Conservation (phyloP, 495 filamentous ascomycete species). For the Trichoderma virens region DNA sequence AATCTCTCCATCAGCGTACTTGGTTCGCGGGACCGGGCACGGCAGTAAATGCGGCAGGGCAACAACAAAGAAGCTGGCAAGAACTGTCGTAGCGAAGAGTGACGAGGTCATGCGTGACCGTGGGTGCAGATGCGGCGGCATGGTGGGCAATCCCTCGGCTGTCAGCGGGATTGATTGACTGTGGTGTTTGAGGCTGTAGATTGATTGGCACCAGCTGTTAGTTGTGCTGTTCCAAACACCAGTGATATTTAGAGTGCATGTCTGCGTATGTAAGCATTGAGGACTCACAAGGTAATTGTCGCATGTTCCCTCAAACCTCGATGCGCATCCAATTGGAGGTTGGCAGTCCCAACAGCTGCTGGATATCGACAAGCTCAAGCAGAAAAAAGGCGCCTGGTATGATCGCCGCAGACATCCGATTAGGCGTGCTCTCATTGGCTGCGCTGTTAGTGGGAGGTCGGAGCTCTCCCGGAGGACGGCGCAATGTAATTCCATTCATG, state of each 20-base stretch:
- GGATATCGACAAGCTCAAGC: not conserved
- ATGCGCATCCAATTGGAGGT: conserved; percentile 1
- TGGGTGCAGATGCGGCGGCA: conserved; percentile 90
- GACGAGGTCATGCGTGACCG: conserved; percentile 83
- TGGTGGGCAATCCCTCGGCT: conserved; percentile 25
- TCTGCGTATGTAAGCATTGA: too few species aligned
- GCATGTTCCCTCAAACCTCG: not conserved
- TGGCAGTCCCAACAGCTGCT: not conserved
- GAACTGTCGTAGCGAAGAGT: conserved; percentile 89
- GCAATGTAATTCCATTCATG: not conserved
- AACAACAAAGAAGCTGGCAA: conserved; percentile 86
- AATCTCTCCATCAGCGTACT: conserved; percentile 62
- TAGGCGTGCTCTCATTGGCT: not conserved
- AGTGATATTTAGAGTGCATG: not conserved
- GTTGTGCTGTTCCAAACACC: not conserved
- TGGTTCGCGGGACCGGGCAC: conserved; percentile 74
- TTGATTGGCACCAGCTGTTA: not conserved
- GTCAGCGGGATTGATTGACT: conserved; percentile 8
- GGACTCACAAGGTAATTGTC: not conserved
- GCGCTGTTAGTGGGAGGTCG: not conserved
- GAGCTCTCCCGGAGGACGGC: not conserved
- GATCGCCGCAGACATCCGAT: not conserved
- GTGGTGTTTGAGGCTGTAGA: not conserved
- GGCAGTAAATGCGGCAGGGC: conserved; percentile 86
- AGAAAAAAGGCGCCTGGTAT: conserved; percentile 3